These are phyloP conservation scores for Drechslerella coelobrocha DNA, from an alignment of 2,329 filamentous ascomycete genomes.

Conservation along the genomic window DNA sequence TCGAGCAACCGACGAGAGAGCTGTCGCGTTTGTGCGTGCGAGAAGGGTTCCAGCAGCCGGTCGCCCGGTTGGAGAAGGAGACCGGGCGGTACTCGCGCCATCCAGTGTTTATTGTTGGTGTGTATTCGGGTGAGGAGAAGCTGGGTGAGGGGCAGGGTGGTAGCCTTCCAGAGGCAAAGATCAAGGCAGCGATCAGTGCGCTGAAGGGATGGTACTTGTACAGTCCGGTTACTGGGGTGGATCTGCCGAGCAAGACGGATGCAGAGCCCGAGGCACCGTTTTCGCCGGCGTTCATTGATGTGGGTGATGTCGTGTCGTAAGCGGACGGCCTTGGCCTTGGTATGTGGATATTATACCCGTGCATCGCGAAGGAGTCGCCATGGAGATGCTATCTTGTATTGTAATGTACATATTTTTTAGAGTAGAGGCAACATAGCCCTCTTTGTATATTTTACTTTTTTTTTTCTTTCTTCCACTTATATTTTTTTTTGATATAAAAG, in stretches of 20 bases:
- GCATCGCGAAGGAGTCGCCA: not conserved
- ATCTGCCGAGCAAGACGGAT: slow-evolving; percentile 63
- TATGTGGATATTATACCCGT: slow-evolving; percentile 2
- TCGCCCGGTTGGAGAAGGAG: slow-evolving; percentile 87
- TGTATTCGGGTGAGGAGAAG: slow-evolving; percentile 89
- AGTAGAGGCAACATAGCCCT: not conserved
- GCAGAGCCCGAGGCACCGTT: slow-evolving; percentile 58
- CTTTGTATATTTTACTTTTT: slow-evolving; percentile 24
- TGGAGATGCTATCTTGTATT: slow-evolving; percentile 39
- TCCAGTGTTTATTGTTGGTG: slow-evolving; percentile 91
- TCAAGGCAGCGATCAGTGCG: slow-evolving; percentile 80
- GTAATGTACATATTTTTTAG: slow-evolving; percentile 46
- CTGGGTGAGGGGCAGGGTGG: slow-evolving; percentile 86
- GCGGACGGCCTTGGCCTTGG: not conserved
- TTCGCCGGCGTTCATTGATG: slow-evolving; percentile 66
- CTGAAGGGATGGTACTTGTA: slow-evolving; percentile 97
- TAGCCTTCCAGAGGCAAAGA: slow-evolving; percentile 77
- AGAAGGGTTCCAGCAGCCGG: slow-evolving; percentile 85
- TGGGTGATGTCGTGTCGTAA: slow-evolving; percentile 65
- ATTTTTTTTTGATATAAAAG: not conserved
- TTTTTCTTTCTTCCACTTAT: not conserved
- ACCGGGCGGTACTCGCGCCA: slow-evolving; percentile 83
- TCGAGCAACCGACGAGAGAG: slow-evolving; percentile 83
- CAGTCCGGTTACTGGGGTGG: slow-evolving; percentile 66
- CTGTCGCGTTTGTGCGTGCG: slow-evolving; percentile 81